Base-by-base conservation (phyloP, 108 stramenopile species). In the Cyclotella baltica region DNA sequence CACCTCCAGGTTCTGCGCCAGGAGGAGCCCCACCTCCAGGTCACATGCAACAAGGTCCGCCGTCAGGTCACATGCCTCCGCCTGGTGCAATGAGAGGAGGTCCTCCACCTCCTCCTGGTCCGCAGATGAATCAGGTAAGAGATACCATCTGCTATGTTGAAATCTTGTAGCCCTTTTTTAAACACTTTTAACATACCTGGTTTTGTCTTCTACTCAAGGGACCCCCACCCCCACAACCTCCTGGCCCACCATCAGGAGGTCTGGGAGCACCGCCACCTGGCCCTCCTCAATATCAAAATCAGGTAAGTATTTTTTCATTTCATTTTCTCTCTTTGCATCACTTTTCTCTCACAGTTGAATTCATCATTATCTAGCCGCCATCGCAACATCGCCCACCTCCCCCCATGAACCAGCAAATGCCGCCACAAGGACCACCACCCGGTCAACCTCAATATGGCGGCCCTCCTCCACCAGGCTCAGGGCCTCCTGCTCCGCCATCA, bases 211-310 rank as follows among this genome's bases (percentile, higher is more conserved):
- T 46, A 0, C 25, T 29, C 18, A 9, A 66, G 48, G 51, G 51
- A 9, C 51, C 67, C 16, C 67, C 48, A 13, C 67, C 67, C 33
- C 67, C 48, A 33, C 47, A 30, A 58, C 82, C 73, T 11, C 86
- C 87, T 30, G 83, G 82, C 16, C 68, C 80, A 29, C 74, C 74
- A 3, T 57, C 74, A 34, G 48, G 31, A 36, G 55, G 56, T 19
- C 40, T 67, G 56, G 55, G 51, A 30, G 67, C 73, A 59, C 83
- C 78, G 2, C 25, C 55, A 1, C 83, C 83, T 20, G 70, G 73
- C 31, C 67, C 78, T 15, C 63, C 47, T 30, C 78, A 67, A 33
- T 22, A 31, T 4, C 68, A 67, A 56, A 56, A 25, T 48, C 47
- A 48, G 6, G 47, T 48, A 48, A 48, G 47, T 48, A 11, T 48